phyloP scores from a whole-genome alignment of 305 asterid genomes.

The Vinca major region DNA sequence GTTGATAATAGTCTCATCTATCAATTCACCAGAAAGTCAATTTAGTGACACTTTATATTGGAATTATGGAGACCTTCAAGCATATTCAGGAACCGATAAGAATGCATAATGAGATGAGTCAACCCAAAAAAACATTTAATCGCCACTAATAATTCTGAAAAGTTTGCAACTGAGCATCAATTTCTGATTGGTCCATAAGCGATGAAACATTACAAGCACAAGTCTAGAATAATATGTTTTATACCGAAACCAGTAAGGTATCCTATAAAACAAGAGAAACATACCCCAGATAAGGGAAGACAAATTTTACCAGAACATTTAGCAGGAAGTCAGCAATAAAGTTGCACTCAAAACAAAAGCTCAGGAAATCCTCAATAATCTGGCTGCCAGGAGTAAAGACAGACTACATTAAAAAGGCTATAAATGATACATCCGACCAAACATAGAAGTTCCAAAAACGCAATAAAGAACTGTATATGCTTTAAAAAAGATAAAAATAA shows the following conservation, averaged over 20 bases:
- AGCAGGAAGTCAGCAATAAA: conserved; percentile 82
- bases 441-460: conserved; percentile 33
- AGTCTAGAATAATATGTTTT: conserved; percentile 19
- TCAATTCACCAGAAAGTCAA: conserved; percentile 65
- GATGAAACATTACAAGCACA: conserved; percentile 13
- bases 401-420: conserved; percentile 52
- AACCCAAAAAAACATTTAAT: conserved; percentile 17
- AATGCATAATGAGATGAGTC: conserved; percentile 16
- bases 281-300: conserved; percentile 39
- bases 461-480: conserved; percentile 21
- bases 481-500: conserved; percentile 20
- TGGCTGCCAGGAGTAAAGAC: conserved; percentile 92
- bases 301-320: conserved; percentile 57
- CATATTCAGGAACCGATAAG: conserved; percentile 18
- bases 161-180: conserved; percentile 16
- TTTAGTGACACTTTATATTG: conserved; percentile 34
- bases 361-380: conserved; percentile 78
- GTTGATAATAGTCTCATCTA: conserved; percentile 65
- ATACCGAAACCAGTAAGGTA: conserved; percentile 15
- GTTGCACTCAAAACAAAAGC: conserved; percentile 74
- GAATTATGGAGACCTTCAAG: conserved; percentile 30
- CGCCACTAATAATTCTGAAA: conserved; percentile 8
- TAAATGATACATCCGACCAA: conserved; percentile 42
- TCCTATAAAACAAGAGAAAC: conserved; percentile 19
- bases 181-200: conserved; percentile 7